Evolutionary conservation across 257 asterid species (phyloP), one percentile per base, ranked within the genome.

Genomic region (Echites panduratus): DNA sequence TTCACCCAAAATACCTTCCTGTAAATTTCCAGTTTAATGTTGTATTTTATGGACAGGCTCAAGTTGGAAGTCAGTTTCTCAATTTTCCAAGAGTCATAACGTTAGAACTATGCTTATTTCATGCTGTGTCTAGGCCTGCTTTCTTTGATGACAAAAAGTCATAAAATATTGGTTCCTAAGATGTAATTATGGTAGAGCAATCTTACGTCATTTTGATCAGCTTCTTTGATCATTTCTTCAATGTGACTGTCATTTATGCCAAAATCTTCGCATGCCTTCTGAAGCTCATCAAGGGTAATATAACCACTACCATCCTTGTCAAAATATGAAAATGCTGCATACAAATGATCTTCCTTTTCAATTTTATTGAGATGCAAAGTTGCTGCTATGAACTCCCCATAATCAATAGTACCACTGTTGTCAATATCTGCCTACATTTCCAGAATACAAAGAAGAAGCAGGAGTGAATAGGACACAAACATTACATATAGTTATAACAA

Each of bases 331-430:
- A 93, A 93, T 0, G 98, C 98, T 9, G 94, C 94, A 71, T 38
- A 80, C 71, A 89, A 20, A 72, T 90, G 92, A 76, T 87, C 96
- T 73, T 89, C 98, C 77, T 80, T 93, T 73, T 89, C 94, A 9
- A 89, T 86, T 83, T 93, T 89, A 93, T 90, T 93, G 58, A 89
- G 82, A 79, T 89, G 95, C 79, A 93, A 75, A 87, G 91, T 93
- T 80, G 98, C 98, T 24, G 98, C 96, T 24, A 93, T 88, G 67
- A 93, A 93, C 82, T 93, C 98, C 14, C 90, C 86, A 50, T 93
- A 93, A 82, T 90, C 98, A 63, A 93, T 89, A 7, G 95, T 89
- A 52, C 98, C 98, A 48, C 88, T 93, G 73, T 91, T 93, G 76
- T 93, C 97, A 26, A 90, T 75, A 75, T 93, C 97, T 9, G 97